A percentile compares a stretch with the other conserved stretches of the same genome.
Evolutionary conservation across 2,329 filamentous ascomycete genomes (phyloP).

Genomic region (Pyricularia pennisetigena): DNA sequence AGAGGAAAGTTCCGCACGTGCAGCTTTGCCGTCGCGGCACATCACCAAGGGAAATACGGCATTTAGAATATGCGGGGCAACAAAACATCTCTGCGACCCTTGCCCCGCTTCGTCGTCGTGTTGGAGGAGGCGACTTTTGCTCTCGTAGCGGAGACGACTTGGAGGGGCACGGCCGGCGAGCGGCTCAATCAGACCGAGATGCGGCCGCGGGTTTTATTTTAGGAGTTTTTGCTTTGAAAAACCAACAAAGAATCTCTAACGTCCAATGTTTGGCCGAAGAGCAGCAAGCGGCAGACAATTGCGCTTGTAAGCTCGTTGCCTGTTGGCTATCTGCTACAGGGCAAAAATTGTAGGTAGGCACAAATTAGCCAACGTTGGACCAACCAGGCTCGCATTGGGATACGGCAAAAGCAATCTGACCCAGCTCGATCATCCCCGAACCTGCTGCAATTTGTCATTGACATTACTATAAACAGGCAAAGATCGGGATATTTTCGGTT

Average conservation of each 20-base stretch:
- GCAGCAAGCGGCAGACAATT: not conserved
- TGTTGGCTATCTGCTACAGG: not conserved
- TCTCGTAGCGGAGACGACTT: not conserved
- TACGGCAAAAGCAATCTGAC: too few species aligned
- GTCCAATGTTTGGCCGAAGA: not conserved
- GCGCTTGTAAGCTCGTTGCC: not conserved
- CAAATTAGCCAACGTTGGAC: not conserved
- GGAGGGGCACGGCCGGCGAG: not conserved
- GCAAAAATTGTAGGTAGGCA: not conserved
- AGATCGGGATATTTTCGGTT: not conserved
- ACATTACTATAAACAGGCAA: not conserved
- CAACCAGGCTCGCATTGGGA: not conserved
- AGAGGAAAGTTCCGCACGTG: not conserved
- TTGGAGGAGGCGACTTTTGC: not conserved
- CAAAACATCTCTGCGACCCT: conserved; percentile 1
- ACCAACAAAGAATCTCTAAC: too few species aligned
- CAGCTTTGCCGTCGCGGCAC: not conserved
- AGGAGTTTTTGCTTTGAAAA: not conserved
- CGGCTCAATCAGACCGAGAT: not conserved
- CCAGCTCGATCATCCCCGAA: not conserved
- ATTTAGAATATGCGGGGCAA: not conserved
- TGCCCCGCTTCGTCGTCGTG: not conserved
- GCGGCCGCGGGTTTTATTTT: not conserved
- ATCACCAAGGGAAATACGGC: not conserved
- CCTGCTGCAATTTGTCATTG: not conserved